A percentile compares a stretch with the other conserved stretches of the same genome.
phyloP scores from a whole-genome alignment of 768 basidiomycete species.

The Tylopilus sp. region DNA sequence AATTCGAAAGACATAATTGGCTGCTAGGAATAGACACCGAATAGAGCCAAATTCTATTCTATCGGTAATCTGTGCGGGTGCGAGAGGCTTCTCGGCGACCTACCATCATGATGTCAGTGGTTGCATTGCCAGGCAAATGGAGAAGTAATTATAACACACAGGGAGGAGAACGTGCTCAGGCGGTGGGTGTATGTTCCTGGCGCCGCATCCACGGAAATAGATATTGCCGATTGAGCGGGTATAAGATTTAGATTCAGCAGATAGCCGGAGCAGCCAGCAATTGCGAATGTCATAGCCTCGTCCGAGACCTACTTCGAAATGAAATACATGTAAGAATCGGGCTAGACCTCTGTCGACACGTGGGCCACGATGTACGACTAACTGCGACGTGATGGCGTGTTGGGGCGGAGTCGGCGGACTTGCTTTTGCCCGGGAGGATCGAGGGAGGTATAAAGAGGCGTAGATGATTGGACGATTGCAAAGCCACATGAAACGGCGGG shows the following conservation, averaged over 20 bases:
- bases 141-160: not conserved
- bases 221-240: not conserved
- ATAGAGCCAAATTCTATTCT: not conserved
- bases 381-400: not conserved
- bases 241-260: not conserved
- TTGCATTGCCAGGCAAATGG: not conserved
- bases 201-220: not conserved
- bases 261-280: not conserved
- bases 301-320: not conserved
- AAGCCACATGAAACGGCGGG: not conserved
- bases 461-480: not conserved
- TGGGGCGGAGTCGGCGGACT: not conserved
- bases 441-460: not conserved
- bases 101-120: not conserved
- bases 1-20: not conserved
- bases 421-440: not conserved
- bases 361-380: too few species aligned
- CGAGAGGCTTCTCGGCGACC: not conserved
- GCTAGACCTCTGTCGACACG: not conserved
- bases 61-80: not conserved
- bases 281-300: not conserved
- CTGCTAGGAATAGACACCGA: conserved; percentile 2
- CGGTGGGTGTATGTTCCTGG: not conserved
- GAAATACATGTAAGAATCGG: not conserved
- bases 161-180: not conserved